Base-by-base conservation (phyloP, 495 filamentous ascomycete genomes). In the Hypoxylon subgilvum region DNA sequence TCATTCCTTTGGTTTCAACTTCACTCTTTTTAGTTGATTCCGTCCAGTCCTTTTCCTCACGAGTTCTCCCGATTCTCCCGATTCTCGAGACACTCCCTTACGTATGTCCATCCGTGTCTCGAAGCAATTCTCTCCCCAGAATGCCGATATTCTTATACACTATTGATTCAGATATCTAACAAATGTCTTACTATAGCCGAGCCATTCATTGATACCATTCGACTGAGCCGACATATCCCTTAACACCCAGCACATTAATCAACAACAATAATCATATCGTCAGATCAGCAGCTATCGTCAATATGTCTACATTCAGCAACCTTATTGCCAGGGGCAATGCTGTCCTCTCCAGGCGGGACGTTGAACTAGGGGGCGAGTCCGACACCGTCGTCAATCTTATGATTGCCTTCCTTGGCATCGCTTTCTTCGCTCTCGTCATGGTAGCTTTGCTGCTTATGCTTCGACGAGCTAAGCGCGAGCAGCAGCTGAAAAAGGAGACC, bases 401-500 rank as follows among this genome's bases (percentile, higher is more conserved):
- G 59, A 90, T 96, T 65, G 81, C 84, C 23, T 85, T 97, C 12
- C 75, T 97, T 48, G 85, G 87, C 57, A 78, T 98, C 22, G 71
- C 91, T 61, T 79, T 91, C 55, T 68, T 90, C 63, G 84, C 78
- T 38, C 76, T 96, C 44, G 60, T 82, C 35, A 77, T 91, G 25
- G 79, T 88, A 35, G 86, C 79, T 45, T 74, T 75, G 13, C 85
- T 97, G 28, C 74, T 91, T 32, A 62, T 91, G 55, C 73, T 98
- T 52, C 88, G 88, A 69, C 82, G 84, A 61, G 80, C 58, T 19
- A 71, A 69, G 50, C 70, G 67, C 14, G 67, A 72, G 61, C 69
- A 65, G 45, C 67, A 70, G 50, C 61, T 83, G 68, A 84, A 86
- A 67, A 69, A 59, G 63, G 71, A 76, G 60, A 79, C 73, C 45